These are phyloP conservation scores for Hirsutella minnesotensis DNA, from an alignment of 2,329 filamentous ascomycete species.

Conservation along the genomic window DNA sequence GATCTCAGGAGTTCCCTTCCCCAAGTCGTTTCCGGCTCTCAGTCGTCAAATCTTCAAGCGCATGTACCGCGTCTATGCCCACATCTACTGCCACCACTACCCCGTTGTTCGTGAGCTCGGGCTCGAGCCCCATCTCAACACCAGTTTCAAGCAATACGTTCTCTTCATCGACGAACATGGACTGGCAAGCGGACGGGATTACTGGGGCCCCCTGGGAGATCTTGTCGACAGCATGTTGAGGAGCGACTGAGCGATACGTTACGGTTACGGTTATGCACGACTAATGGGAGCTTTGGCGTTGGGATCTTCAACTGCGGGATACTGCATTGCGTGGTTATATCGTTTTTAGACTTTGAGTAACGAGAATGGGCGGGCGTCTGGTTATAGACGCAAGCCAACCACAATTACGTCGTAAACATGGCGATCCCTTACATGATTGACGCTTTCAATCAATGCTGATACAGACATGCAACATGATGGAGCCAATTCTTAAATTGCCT, in stretches of 20 bases:
- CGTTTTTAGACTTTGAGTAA: neutral
- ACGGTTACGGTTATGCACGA: conserved; percentile 1
- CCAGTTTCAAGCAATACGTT: conserved; percentile 99
- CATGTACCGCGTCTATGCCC: conserved; percentile 95
- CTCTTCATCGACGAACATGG: conserved; percentile 96
- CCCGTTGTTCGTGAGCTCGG: conserved; percentile 90
- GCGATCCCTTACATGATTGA: too few relatives aligned
- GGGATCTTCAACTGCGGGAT: conserved; percentile 3
- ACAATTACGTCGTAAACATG: too few relatives aligned
- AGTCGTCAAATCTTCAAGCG: conserved; percentile 97
- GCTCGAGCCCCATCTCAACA: conserved; percentile 94
- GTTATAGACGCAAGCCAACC: neutral
- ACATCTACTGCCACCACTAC: conserved; percentile 99
- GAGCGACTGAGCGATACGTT: conserved; percentile 53
- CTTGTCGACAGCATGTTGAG: conserved; percentile 95
- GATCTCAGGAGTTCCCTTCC: conserved; percentile 73
- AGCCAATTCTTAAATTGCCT: too few relatives aligned
- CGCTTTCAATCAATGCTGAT: too few relatives aligned
- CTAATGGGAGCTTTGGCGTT: conserved; percentile 11
- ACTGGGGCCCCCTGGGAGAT: conserved; percentile 91
- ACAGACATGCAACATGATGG: too few relatives aligned
- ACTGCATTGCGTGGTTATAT: conserved; percentile 1
- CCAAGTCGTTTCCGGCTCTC: conserved; percentile 78
- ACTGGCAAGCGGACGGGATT: conserved; percentile 86
- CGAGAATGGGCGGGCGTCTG: neutral